Evolutionary conservation across 306 rosid species (phyloP), one percentile per base, ranked within the genome.

Genomic region (Cotoneaster glaucophyllus): DNA sequence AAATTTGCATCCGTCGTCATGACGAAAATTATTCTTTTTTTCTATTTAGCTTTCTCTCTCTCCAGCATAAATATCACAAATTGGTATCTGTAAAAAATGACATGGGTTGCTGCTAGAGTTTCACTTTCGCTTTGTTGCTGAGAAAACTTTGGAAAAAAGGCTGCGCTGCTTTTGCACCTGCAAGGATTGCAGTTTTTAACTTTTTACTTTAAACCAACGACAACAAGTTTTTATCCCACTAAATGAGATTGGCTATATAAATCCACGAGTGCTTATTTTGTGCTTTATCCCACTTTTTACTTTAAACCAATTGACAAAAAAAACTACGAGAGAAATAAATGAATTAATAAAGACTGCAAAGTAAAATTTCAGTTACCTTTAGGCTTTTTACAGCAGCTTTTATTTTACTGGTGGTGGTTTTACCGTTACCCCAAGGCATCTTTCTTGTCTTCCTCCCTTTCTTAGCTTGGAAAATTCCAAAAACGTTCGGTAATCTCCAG

Each of bases 401-500:
- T 54, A 65, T 31, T 64, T 43, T 79, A 24, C 34, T 77, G 73
- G 69, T 70, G 66, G 70, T 74, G 17, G 52, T 48, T 25, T 71
- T 45, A 10, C 78, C 70, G 21, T 52, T 32, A 26, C 24, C 59
- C 14, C 10, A 17, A 53, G 37, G 50, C 24, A 64, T 73, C 59
- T 3, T 80, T 67, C 84, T 66, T 34, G 79, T 82, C 65, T 79
- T 73, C 71, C 78, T 69, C 22, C 79, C 81, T 64, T 84, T 79
- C 72, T 39, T 68, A 11, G 79, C 28, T 44, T 32, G 69, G 57
- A 68, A 63, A 67, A 83, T 50, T 73, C 84, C 82, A 77, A 80
- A 78, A 72, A 76, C 75, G 74, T 79, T 78, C 26, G 88, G 93
- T 69, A 87, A n/a, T 57, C 79, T 85, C 86, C 87, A 85, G 70